Evolutionary conservation across 257 asterid genomes (phyloP).

Genomic region (Fraxinus quadrangulata): DNA sequence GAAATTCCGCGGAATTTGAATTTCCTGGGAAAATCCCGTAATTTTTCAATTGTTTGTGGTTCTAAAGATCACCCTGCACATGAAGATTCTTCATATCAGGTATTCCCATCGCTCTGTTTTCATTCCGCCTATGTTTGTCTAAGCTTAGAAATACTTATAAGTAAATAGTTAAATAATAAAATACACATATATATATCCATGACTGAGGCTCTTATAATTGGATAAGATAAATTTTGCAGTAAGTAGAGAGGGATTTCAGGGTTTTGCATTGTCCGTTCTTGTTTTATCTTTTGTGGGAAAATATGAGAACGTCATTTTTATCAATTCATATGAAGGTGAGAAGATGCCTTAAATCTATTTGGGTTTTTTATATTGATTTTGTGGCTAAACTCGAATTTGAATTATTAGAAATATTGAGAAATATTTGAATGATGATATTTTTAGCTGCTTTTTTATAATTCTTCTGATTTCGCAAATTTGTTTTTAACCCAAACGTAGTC

Average conservation of each 20-base stretch:
- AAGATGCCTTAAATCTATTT: not conserved
- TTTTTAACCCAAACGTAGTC: not conserved
- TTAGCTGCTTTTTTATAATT: not conserved
- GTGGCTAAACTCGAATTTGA: not conserved
- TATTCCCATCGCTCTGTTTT: slow-evolving; percentile 22
- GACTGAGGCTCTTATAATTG: not conserved
- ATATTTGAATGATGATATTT: not conserved
- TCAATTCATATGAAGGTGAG: not conserved
- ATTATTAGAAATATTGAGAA: not conserved
- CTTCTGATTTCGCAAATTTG: too few relatives aligned
- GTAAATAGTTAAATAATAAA: not conserved
- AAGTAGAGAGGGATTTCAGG: not conserved
- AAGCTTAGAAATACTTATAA: not conserved
- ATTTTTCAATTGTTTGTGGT: slow-evolving; percentile 49
- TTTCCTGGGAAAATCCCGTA: slow-evolving; percentile 23
- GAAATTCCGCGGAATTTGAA: slow-evolving; percentile 19
- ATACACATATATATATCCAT: too few relatives aligned
- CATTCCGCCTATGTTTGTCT: not conserved
- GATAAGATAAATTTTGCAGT: not conserved
- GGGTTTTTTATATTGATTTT: not conserved
- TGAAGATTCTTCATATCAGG: slow-evolving; percentile 47
- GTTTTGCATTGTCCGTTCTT: not conserved
- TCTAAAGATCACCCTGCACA: slow-evolving; percentile 31
- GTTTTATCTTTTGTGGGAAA: not conserved
- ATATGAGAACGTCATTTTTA: not conserved